A percentile compares a stretch with the other conserved stretches of the same genome.
phyloP scores from a whole-genome alignment of 768 basidiomycete genomes.

The Mycena albidolilacea region DNA sequence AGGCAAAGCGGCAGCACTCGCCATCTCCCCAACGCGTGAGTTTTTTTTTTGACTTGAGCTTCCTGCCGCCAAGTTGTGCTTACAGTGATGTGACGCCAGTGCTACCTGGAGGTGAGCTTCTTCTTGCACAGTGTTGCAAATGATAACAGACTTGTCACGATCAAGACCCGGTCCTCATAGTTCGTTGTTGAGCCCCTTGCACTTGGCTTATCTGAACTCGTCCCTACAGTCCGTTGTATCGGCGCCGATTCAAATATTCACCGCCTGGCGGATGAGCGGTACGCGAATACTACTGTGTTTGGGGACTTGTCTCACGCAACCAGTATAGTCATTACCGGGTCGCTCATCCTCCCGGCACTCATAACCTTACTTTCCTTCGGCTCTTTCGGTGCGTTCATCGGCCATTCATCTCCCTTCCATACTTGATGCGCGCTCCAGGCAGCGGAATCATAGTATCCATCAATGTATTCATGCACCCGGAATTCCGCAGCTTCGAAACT shows the following conservation, averaged over 20 bases:
- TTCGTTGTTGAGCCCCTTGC: background rate
- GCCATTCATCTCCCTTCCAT: background rate
- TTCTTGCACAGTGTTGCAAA: background rate
- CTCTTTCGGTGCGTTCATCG: slow-evolving; percentile 21
- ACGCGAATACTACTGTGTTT: background rate
- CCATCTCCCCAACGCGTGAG: slow-evolving; percentile 17
- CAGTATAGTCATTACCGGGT: slow-evolving; percentile 23
- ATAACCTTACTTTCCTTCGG: slow-evolving; percentile 20
- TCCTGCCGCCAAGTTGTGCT: background rate
- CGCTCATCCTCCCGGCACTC: slow-evolving; percentile 8
- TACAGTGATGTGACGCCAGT: background rate
- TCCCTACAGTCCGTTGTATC: slow-evolving; percentile 11
- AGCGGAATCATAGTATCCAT: slow-evolving; percentile 17
- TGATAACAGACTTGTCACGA: background rate
- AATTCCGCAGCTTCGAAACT: slow-evolving; percentile 11
- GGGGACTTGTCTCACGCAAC: background rate
- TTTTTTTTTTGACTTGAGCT: background rate
- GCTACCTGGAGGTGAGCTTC: slow-evolving; percentile 19
- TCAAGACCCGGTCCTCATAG: slow-evolving; percentile 30
- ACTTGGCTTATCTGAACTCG: background rate
- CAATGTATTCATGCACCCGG: background rate
- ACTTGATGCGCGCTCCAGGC: background rate
- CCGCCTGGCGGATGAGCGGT: slow-evolving; percentile 31
- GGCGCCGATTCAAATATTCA: slow-evolving; percentile 4
- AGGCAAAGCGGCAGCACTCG: slow-evolving; percentile 3